Percentiles rank a stretch among this genome's conserved stretches.
Evolutionary conservation across 2,329 filamentous ascomycete genomes (phyloP).

Genomic region (Pyricularia sp.): DNA sequence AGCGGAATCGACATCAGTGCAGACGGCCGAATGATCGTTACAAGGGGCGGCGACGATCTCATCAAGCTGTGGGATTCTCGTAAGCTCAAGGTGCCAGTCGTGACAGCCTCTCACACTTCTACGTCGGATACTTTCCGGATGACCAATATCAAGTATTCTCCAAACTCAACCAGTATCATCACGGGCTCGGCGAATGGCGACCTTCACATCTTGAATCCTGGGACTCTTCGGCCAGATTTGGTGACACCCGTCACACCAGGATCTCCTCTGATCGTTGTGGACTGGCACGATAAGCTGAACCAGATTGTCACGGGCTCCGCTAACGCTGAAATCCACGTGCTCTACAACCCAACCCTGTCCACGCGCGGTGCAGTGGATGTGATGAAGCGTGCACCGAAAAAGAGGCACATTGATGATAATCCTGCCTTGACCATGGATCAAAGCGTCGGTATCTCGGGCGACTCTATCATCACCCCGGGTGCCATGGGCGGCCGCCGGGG

Average conservation of each 20-base stretch:
- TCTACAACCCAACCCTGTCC: conserved; percentile 82
- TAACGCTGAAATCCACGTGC: conserved; percentile 76
- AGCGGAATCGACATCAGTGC: conserved; percentile 81
- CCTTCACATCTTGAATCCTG: conserved; percentile 86
- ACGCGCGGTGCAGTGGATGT: conserved; percentile 71
- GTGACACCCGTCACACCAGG: conserved; percentile 82
- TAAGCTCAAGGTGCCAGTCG: conserved; percentile 85
- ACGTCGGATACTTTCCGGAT: conserved; percentile 75
- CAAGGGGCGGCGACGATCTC: conserved; percentile 76
- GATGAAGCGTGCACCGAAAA: conserved; percentile 88
- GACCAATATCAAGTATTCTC: conserved; percentile 80
- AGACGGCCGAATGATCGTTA: conserved; percentile 83
- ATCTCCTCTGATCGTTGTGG: conserved; percentile 66
- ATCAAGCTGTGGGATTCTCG: conserved; percentile 96
- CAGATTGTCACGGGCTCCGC: conserved; percentile 91
- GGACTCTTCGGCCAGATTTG: conserved; percentile 72
- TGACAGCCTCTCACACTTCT: conserved; percentile 64
- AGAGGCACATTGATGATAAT: conserved; percentile 90
- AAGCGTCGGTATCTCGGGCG: conserved; percentile 66
- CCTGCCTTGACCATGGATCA: conserved; percentile 75
- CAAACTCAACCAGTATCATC: conserved; percentile 70
- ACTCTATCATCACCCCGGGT: conserved; percentile 63
- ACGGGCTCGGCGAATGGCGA: conserved; percentile 79
- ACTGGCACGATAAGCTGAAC: conserved; percentile 91
- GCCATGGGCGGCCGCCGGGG: conserved; percentile 42